These are phyloP conservation scores for Podila horticola DNA, from an alignment of 192 early-diverging fungal species.

Conservation along the genomic window DNA sequence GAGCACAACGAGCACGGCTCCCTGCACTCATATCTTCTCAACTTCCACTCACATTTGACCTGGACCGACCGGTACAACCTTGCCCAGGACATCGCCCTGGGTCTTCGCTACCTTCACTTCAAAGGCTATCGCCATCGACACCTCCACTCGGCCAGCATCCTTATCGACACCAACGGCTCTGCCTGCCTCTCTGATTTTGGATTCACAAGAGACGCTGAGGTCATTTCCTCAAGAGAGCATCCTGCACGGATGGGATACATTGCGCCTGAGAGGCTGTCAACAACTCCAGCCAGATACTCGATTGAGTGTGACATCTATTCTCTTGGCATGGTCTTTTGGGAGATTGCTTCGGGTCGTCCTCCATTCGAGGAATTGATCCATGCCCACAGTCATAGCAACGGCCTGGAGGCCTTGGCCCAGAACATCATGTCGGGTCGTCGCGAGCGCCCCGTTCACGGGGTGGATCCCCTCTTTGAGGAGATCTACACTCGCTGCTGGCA, in stretches of 20 bases:
- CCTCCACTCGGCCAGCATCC: constrained; percentile 41
- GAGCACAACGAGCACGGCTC: constrained; percentile 47
- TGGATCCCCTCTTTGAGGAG: constrained; percentile 34
- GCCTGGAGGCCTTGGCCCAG: constrained; percentile 33
- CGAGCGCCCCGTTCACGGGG: constrained; percentile 23
- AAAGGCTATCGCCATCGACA: constrained; percentile 52
- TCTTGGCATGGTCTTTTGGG: constrained; percentile 51
- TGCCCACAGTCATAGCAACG: constrained; percentile 14
- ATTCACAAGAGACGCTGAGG: constrained; percentile 34
- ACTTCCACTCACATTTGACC: constrained; percentile 43
- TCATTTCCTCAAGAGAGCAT: constrained; percentile 44
- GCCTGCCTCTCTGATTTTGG: constrained; percentile 48
- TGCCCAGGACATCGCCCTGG: constrained; percentile 44
- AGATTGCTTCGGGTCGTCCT: constrained; percentile 38
- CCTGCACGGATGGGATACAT: constrained; percentile 45
- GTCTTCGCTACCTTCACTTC: constrained; percentile 42
- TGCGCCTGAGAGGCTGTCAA: constrained; percentile 40
- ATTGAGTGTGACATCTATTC: constrained; percentile 49
- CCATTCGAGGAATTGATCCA: constrained; percentile 37
- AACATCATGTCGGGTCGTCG: constrained; percentile 39
- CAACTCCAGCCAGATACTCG: constrained; percentile 39
- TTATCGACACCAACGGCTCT: constrained; percentile 47
- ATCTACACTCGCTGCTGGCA: constrained; percentile 39
- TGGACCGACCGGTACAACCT: constrained; percentile 52
- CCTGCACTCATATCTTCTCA: constrained; percentile 44